Evolutionary conservation across 2,329 filamentous ascomycete genomes (phyloP).

Genomic region (Cladophialophora immunda): DNA sequence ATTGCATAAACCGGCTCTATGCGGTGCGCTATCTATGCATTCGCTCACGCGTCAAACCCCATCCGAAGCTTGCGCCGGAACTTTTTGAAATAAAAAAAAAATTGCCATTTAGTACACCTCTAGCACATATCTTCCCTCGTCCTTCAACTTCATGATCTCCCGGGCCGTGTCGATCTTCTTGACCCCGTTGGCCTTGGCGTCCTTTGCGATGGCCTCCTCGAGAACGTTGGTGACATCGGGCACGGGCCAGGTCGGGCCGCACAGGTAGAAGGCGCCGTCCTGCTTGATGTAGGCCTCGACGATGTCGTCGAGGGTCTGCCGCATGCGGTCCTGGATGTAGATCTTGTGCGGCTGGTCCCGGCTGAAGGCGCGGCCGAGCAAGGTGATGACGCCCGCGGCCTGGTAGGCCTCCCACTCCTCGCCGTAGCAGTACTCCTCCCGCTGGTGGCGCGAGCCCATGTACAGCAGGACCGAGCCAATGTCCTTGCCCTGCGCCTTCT

Average conservation of each 20-base stretch:
- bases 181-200: constrained; percentile 70
- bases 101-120: constrained; percentile 79
- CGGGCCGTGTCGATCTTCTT: constrained; percentile 86
- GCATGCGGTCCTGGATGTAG: constrained; percentile 98
- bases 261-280: constrained; percentile 94
- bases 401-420: constrained; percentile 99
- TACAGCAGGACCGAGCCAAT: constrained; percentile 94
- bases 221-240: constrained; percentile 94
- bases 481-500: constrained; percentile 95
- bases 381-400: constrained; percentile 92
- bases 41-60: too few species aligned
- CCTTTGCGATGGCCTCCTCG: constrained; percentile 84
- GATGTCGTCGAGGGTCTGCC: constrained; percentile 83
- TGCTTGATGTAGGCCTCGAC: constrained; percentile 85
- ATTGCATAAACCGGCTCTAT: too few species aligned
- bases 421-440: constrained; percentile 97
- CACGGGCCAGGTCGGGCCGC: constrained; percentile 97
- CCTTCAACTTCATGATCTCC: constrained; percentile 98
- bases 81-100: too few species aligned
- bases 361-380: constrained; percentile 92
- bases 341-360: constrained; percentile 98
- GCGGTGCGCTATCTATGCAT: too few species aligned
- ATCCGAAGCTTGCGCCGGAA: too few species aligned
- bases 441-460: constrained; percentile 95
- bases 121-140: constrained; percentile 89